These are phyloP conservation scores for Amorphotheca resinae DNA, from an alignment of 495 filamentous ascomycete genomes.

Conservation along the genomic window DNA sequence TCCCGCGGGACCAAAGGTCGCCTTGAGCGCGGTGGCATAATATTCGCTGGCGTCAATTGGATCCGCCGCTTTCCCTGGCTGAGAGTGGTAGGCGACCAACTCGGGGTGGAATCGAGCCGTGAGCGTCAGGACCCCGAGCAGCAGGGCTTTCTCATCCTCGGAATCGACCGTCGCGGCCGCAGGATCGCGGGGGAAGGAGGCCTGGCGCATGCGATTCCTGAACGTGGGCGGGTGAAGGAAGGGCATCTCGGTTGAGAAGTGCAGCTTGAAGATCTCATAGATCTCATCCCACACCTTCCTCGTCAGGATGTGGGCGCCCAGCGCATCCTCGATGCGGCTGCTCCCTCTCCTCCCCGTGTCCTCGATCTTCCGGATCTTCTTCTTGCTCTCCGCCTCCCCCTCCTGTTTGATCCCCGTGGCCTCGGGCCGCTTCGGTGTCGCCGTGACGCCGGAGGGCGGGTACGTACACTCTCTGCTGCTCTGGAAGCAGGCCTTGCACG, in stretches of 20 bases:
- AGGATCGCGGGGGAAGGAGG: constrained; percentile 15
- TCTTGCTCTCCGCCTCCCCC: constrained; percentile 51
- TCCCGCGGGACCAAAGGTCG: constrained; percentile 42
- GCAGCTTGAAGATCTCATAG: constrained; percentile 70
- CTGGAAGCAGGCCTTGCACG: constrained; percentile 66
- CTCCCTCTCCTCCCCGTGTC: constrained; percentile 31
- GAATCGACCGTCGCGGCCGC: constrained; percentile 27
- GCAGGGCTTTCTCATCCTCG: constrained; percentile 38
- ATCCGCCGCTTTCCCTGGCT: constrained; percentile 35
- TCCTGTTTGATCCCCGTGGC: constrained; percentile 41
- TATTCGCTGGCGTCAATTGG: constrained; percentile 63
- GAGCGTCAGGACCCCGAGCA: constrained; percentile 66
- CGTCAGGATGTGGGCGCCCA: constrained; percentile 45
- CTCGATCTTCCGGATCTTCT: constrained; percentile 39
- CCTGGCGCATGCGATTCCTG: constrained; percentile 38
- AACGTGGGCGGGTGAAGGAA: constrained; percentile 74
- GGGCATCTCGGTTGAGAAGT: constrained; percentile 71
- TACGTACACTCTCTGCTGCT: constrained; percentile 69
- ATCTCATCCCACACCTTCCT: constrained; percentile 56
- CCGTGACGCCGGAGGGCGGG: constrained; percentile 44
- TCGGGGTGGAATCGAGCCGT: constrained; percentile 67
- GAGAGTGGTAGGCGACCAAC: constrained; percentile 50
- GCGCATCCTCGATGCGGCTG: constrained; percentile 29
- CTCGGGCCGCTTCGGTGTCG: constrained; percentile 43
- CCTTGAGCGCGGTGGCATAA: constrained; percentile 60